Conservation (phyloP, 768 basidiomycete genomes). For the Leucogyrophana mollusca region DNA sequence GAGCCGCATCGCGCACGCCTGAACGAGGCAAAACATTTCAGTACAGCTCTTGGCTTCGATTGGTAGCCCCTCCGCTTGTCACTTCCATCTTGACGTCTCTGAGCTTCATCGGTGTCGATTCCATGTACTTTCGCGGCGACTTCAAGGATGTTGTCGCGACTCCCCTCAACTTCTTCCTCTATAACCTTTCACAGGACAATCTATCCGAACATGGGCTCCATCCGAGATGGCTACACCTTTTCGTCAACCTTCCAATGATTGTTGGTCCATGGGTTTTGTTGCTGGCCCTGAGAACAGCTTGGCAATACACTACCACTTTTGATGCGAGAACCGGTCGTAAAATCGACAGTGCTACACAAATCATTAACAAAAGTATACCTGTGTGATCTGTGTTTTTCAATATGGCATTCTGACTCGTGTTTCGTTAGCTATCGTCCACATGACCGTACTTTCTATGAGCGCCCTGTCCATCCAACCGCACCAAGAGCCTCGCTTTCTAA, state of each 20-base stretch:
- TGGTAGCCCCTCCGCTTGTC: constrained; percentile 19
- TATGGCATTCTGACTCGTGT: constrained; percentile 1
- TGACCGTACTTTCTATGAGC: constrained; percentile 26
- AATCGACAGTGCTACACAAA: neutral
- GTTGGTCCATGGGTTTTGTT: constrained; percentile 33
- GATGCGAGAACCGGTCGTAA: constrained; percentile 2
- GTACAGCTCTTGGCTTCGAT: neutral
- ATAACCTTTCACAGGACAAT: constrained; percentile 35
- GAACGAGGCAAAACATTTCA: neutral
- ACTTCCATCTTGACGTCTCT: constrained; percentile 15
- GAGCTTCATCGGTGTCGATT: constrained; percentile 26
- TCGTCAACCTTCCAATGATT: constrained; percentile 39
- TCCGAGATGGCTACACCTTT: constrained; percentile 38
- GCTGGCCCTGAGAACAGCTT: constrained; percentile 13
- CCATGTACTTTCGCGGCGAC: constrained; percentile 30
- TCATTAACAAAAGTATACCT: constrained; percentile 1
- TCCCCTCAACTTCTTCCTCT: constrained; percentile 37
- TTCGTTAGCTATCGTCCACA: constrained; percentile 26
- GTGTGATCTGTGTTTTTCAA: too few species aligned
- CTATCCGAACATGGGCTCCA: constrained; percentile 39
- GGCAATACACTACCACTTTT: neutral
- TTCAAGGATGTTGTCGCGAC: constrained; percentile 24
- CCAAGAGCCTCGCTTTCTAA: constrained; percentile 39
- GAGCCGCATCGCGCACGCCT: neutral
- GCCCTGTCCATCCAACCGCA: constrained; percentile 35